Evolutionary conservation across 2,329 filamentous ascomycete species (phyloP), one percentile per base, ranked within the genome.

Genomic region (Camptophora hylomeconis): DNA sequence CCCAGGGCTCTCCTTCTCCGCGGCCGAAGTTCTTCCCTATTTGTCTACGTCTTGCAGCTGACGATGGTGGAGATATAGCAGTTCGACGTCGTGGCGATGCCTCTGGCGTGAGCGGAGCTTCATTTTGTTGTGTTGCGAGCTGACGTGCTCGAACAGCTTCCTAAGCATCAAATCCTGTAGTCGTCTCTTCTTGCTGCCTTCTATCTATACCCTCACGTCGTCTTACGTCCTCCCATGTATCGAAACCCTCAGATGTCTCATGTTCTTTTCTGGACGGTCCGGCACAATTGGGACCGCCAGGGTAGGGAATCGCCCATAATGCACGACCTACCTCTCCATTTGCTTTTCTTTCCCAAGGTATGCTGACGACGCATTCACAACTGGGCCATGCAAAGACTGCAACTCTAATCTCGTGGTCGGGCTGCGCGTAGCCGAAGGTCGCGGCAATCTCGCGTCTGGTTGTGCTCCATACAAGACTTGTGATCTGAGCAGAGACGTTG

Each of bases 381-480:
- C 80, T 78, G 0, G 89, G 89, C 89, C 89, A 95, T 24, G 79
- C 78, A 54, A 94, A 98, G 6, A 95, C 77, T 2, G 84, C 89
- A 40, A 98, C 81, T 12, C 89, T 75, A 44, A 79, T 81, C 0
- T 80, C 73, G 47, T 98, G 89, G 22, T 92, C 81, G 1, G 87
- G 84, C 42, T 92, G 78, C 3, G 86, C 74, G 48, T 92, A 95
- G 4, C 89, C 87, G 55, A 98, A 94, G 0, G 87, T 94, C 2
- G 84, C 89, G 1, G 73, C 81, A 39, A 98, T 89, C 52, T 95
- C 89, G 20, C 80, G 74, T 7, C 80, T 69, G 7, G 75, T 87
- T 16, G 69, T 79, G 30, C 80, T 89, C 87, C 83, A 98, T 35
- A 93, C 76, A 17, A 98, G 65, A 26, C 80, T 80, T 1, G 89